These are phyloP conservation scores for Salix viminalis DNA, from an alignment of 345 rosid genomes.

Conservation along the genomic window DNA sequence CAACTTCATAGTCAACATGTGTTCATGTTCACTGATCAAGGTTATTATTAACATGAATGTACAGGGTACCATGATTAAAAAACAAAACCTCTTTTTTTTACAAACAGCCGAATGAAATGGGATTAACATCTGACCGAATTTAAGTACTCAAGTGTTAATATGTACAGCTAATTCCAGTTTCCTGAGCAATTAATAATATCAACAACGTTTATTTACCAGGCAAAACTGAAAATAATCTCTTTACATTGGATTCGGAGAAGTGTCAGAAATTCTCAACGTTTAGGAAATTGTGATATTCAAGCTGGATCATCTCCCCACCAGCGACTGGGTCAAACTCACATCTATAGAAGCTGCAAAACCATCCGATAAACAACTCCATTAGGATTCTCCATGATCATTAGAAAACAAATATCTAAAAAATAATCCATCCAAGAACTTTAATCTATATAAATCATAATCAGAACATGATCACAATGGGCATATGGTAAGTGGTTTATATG, in stretches of 20 bases:
- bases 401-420: not conserved
- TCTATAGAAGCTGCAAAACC: conserved; percentile 40
- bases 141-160: not conserved
- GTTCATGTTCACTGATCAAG: not conserved
- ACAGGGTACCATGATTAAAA: not conserved
- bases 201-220: not conserved
- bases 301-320: conserved; percentile 51
- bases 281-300: conserved; percentile 42
- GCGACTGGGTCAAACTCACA: conserved; percentile 38
- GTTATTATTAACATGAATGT: not conserved
- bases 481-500: not conserved
- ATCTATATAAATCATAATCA: not conserved
- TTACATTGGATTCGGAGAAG: not conserved
- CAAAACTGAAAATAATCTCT: not conserved
- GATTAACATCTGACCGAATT: not conserved
- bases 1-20: too few species aligned
- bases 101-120: not conserved
- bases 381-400: not conserved
- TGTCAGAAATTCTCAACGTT: conserved; percentile 7
- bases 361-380: not conserved
- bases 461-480: not conserved
- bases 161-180: not conserved
- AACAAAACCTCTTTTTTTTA: not conserved
- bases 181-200: not conserved
- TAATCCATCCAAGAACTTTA: not conserved